Base-by-base conservation (phyloP, 2,329 filamentous ascomycete genomes). In the Clonostachys chloroleuca region DNA sequence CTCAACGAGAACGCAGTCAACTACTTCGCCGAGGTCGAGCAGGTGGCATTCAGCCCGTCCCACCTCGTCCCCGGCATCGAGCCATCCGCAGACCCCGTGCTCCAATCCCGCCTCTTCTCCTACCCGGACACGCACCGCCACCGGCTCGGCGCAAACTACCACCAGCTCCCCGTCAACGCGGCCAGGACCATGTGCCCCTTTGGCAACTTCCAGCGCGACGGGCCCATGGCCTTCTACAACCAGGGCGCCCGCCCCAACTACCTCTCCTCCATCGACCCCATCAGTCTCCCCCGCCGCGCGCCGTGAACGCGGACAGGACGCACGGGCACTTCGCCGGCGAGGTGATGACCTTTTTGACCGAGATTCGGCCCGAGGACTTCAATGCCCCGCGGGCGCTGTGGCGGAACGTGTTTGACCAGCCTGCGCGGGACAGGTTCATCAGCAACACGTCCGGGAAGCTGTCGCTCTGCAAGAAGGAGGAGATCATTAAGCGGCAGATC, bases 1-100 rank as follows among this genome's bases (percentile, higher is more conserved):
- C 73, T 88, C 20, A 85, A 86, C 65, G 72, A 74, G 60, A 87
- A 87, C 59, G 69, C 75, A 2, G 64, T 77, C 46, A 87, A 88
- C 65, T 87, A 86, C 68, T 86, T 87, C 56, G 73, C 77, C 42
- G 84, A 89, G 57, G 78, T 86, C 42, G 84, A 88, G 61, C 83
- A 87, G 63, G 77, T 80, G 0, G 79, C 81, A 1, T 88, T 87
- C 56, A 81, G 79, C 0, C 84, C 84, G 0, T 78, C 77, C 1
- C 81, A 78, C 50, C 67, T 87, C 59, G 80, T 86, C 0, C 83
- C 82, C 0, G 84, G 84, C 2, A 72, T 84, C 42, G 81, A 77
- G 45, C 75, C 81, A 0, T 80, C 78, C 0, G 78, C 80, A 7
- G 84, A 88, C 56, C 78, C 81, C 0, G 75, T 84, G 40, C 72